phyloP scores from a whole-genome alignment of 257 asterid genomes.

The Solanum ossicruentum region DNA sequence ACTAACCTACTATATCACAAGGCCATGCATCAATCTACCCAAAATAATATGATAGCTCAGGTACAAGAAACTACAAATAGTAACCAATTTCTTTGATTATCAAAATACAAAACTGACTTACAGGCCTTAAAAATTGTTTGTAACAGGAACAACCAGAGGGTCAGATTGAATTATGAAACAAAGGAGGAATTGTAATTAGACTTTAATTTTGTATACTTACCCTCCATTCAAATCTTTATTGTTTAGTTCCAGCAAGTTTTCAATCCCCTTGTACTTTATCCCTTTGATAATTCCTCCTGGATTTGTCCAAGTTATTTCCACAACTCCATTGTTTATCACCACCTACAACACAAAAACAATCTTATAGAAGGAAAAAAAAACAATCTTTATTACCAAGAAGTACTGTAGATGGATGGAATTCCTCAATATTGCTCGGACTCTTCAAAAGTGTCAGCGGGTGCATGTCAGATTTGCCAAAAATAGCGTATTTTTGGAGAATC shows the following conservation, averaged over 20 bases:
- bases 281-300: slow-evolving; percentile 5
- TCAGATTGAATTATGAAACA: neutral
- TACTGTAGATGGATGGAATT: neutral
- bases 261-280: slow-evolving; percentile 1
- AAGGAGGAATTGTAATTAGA: neutral
- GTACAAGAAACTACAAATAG: neutral
- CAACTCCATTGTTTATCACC: neutral
- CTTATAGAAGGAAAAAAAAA: neutral
- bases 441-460: no score
- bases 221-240: slow-evolving; percentile 2
- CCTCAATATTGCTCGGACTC: neutral
- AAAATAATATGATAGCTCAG: neutral
- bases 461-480: no score
- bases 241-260: slow-evolving; percentile 1
- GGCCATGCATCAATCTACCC: no score
- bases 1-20: no score
- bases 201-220: neutral
- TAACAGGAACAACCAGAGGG: neutral
- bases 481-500: no score
- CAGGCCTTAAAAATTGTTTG: neutral
- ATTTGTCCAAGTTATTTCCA: neutral
- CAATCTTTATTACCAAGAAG: neutral
- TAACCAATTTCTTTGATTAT: neutral
- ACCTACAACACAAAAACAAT: neutral
- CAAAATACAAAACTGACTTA: neutral